Conservation (phyloP, 495 filamentous ascomycete genomes). For the Thermothielavioides terrestris region DNA sequence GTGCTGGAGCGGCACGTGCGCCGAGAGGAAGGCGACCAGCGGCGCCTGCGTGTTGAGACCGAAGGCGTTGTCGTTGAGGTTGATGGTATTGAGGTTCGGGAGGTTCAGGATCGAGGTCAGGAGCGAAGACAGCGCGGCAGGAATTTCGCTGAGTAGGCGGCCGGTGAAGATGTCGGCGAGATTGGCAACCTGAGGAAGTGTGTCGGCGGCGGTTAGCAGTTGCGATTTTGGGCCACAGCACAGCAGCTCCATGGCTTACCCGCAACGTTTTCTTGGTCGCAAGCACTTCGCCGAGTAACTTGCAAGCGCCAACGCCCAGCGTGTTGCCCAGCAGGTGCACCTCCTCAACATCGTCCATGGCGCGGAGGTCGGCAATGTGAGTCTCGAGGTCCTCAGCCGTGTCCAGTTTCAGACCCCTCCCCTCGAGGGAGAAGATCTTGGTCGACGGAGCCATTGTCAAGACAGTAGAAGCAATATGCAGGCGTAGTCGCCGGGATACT, state of each 20-base stretch:
- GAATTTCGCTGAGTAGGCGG: slow-evolving; percentile 88
- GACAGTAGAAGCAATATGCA: background rate
- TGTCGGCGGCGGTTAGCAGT: no score
- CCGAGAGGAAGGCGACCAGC: slow-evolving; percentile 75
- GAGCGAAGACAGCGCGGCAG: slow-evolving; percentile 74
- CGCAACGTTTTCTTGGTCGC: slow-evolving; percentile 69
- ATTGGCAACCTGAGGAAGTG: slow-evolving; percentile 60
- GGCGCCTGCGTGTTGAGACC: slow-evolving; percentile 83
- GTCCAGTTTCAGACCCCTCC: slow-evolving; percentile 84
- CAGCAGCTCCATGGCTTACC: slow-evolving; percentile 32
- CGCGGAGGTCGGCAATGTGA: slow-evolving; percentile 67
- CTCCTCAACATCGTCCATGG: slow-evolving; percentile 68
- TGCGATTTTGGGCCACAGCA: no score
- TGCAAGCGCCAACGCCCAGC: slow-evolving; percentile 76
- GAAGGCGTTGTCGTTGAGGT: slow-evolving; percentile 96
- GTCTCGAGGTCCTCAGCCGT: slow-evolving; percentile 75
- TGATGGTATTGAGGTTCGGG: slow-evolving; percentile 76
- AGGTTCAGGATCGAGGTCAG: slow-evolving; percentile 79
- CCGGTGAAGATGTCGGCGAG: slow-evolving; percentile 96
- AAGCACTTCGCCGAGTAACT: slow-evolving; percentile 71
- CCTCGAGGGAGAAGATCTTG: slow-evolving; percentile 84
- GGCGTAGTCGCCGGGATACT: background rate
- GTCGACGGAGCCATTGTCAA: slow-evolving; percentile 36
- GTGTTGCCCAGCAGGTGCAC: slow-evolving; percentile 84
- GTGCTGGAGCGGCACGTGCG: slow-evolving; percentile 79